A percentile compares a stretch with the other conserved stretches of the same genome.
Conservation (phyloP, 139 green algal genomes). For the Ettlia oleoabundans region DNA sequence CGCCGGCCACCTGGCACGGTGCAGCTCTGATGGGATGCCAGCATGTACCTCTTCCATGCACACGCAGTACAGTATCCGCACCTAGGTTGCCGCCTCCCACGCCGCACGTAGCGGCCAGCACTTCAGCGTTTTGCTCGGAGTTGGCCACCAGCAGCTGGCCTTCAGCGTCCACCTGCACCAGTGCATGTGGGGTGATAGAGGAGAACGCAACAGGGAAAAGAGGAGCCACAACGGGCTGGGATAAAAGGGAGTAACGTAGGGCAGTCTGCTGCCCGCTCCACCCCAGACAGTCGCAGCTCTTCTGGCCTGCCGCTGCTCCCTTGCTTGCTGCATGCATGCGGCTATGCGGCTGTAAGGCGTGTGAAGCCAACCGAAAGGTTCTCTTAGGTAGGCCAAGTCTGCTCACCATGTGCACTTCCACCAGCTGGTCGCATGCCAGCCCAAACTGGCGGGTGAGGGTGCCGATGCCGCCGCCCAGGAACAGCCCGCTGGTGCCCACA, state of each 20-base stretch:
- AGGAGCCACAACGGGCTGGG: too few species aligned
- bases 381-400: too few species aligned
- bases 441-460: conserved; percentile 15
- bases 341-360: too few species aligned
- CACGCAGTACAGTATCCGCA: not conserved
- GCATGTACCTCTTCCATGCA: not conserved
- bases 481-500: conserved; percentile 15
- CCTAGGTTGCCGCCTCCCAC: conserved; percentile 16
- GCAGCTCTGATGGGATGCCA: too few species aligned
- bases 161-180: conserved; percentile 3
- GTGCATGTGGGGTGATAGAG: not conserved
- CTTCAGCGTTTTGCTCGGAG: not conserved
- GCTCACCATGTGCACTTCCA: not conserved
- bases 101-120: conserved; percentile 8
- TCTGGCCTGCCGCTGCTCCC: too few species aligned
- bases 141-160: not conserved
- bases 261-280: too few species aligned
- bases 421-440: conserved; percentile 18
- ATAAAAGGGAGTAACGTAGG: too few species aligned
- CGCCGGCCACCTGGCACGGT: too few species aligned
- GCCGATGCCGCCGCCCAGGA: conserved; percentile 19
- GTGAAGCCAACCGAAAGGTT: too few species aligned
- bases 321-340: not conserved
- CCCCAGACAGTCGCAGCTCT: too few species aligned
- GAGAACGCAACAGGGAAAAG: not conserved